A percentile compares a stretch with the other conserved stretches of the same genome.
Evolutionary conservation across 192 early-diverging fungal genomes (phyloP).

Genomic region (Endogone sp.): DNA sequence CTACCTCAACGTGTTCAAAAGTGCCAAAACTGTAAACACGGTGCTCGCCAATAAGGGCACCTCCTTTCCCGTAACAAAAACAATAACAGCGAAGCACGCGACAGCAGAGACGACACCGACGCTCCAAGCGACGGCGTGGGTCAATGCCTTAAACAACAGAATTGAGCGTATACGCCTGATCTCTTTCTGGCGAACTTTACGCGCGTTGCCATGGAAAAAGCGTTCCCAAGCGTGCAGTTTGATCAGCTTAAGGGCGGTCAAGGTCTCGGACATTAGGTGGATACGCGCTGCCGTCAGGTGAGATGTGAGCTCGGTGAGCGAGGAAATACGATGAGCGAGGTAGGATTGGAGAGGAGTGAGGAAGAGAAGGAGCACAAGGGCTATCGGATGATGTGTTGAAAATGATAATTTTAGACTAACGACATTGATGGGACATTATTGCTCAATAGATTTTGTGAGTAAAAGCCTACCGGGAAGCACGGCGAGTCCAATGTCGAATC

Average conservation of each 20-base stretch:
- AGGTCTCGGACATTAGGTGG: constrained; percentile 68
- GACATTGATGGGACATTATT: too few species aligned
- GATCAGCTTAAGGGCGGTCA: constrained; percentile 73
- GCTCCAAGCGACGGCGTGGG: constrained; percentile 15
- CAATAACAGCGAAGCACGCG: not conserved
- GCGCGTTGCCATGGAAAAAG: constrained; percentile 57
- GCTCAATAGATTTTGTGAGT: too few species aligned
- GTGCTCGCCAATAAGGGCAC: constrained; percentile 37
- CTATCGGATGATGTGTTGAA: too few species aligned
- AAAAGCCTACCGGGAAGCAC: constrained; percentile 43
- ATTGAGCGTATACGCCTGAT: constrained; percentile 42
- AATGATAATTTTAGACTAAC: constrained; percentile 14
- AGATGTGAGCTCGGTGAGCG: constrained; percentile 43
- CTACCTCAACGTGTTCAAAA: constrained; percentile 65
- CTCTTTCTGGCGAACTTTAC: constrained; percentile 53
- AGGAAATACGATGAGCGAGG: constrained; percentile 47
- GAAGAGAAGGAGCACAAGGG: constrained; percentile 43
- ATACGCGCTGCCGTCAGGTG: constrained; percentile 58
- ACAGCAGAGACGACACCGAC: constrained; percentile 63
- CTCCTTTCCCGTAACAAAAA: constrained; percentile 25
- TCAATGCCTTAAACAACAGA: constrained; percentile 46
- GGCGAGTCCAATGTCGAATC: constrained; percentile 44
- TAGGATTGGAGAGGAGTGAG: constrained; percentile 61
- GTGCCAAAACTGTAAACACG: constrained; percentile 58
- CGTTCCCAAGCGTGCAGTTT: constrained; percentile 77